These are phyloP conservation scores for Penicillium sp. DNA, from an alignment of 2,329 filamentous ascomycete species.

Conservation along the genomic window DNA sequence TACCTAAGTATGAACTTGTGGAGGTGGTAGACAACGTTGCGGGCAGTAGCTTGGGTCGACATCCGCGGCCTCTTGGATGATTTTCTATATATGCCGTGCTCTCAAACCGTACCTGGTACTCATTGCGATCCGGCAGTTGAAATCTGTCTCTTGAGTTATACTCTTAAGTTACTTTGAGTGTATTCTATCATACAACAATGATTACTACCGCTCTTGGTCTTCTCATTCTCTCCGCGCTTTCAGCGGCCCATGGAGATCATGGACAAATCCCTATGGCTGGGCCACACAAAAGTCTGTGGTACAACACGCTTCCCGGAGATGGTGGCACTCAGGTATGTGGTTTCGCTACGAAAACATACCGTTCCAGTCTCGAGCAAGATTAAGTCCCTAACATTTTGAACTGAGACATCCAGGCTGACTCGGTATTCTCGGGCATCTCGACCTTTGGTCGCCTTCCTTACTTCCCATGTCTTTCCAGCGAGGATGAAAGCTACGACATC, in stretches of 20 bases:
- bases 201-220: conserved; percentile 19
- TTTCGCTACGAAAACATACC: too few species aligned
- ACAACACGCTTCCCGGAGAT: conserved; percentile 78
- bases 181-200: conserved; percentile 15
- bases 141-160: background rate
- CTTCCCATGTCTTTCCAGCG: conserved; percentile 70
- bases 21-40: too few species aligned
- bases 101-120: background rate
- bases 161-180: background rate
- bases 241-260: conserved; percentile 60
- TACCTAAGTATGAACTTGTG: background rate
- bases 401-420: conserved; percentile 65
- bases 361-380: too few species aligned
- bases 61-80: too few species aligned
- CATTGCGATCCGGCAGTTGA: too few species aligned
- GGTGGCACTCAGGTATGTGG: conserved; percentile 72
- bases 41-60: background rate
- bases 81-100: background rate
- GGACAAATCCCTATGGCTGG: conserved; percentile 64
- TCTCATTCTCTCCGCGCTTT: conserved; percentile 51
- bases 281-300: conserved; percentile 76
- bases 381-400: background rate
- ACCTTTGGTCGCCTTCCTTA: conserved; percentile 82
- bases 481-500: conserved; percentile 75
- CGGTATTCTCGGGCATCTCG: conserved; percentile 84